Evolutionary conservation across 495 filamentous ascomycete species (phyloP), one percentile per base, ranked within the genome.

Genomic region (Xylaria grammica): DNA sequence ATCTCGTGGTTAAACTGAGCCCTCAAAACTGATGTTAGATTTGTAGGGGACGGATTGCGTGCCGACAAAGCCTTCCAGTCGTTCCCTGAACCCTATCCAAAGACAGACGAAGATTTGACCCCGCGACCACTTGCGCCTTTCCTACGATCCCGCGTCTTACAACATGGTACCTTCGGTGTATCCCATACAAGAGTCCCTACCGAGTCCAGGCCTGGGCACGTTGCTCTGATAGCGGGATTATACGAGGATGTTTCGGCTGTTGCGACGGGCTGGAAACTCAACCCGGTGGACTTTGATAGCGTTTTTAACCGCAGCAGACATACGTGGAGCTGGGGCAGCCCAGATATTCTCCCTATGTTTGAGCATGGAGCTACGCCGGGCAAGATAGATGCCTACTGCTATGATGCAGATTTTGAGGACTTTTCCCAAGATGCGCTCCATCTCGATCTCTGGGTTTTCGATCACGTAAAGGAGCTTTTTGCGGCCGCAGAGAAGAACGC

Each of bases 181-280:
- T 98, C 95, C 13, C 96, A 99, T 77, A 99, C 96, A 27, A 90
- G 96, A 52, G 93, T 99, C 3, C 96, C 96, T 11, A 99, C 96
- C 49, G 96, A 99, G 77, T 99, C 96, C 17, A 86, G 96, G 34
- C 96, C 96, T 0, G 96, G 96, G 32, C 96, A 99, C 84, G 96
- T 99, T 65, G 96, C 96, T 20, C 85, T 99, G 51, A 99, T 99
- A 70, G 96, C 96, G 20, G 96, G 96, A 17, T 80, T 99, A 51
- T 99, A 99, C 73, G 96, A 99, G 75, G 96, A 99, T 81, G 96
- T 99, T 6, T 97, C 94, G 45, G 89, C 96, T 3, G 96, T 99
- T 20, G 97, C 90, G 34, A 99, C 96, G 9, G 96, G 96, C 15
- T 99, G 96, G 96, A 98, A 98, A 77, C 77, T 97, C 70, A 99